Base-by-base conservation (phyloP, 768 basidiomycete genomes). In the Boletus insuetus region DNA sequence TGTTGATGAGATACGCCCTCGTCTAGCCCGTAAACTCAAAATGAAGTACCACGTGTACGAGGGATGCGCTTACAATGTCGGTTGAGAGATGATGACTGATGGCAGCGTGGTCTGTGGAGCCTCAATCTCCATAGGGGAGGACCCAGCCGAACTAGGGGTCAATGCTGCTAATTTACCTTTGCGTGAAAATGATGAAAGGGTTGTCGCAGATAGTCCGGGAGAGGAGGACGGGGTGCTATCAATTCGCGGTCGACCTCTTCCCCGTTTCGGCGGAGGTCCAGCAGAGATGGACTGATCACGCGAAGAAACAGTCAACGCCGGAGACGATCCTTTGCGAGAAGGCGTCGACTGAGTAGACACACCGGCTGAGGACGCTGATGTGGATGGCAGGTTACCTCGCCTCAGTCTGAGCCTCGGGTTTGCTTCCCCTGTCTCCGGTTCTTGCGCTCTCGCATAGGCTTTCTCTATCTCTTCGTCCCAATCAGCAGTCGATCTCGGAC, bases 391-490 rank as follows among this genome's bases (percentile, higher is more conserved):
- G 20, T 60, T 56, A 39, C 14, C 46, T 37, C 66, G 56, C 32
- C 67, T 63, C 22, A 56, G 40, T 39, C 67, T 53, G 40, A 69
- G 68, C 19, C 46, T 68, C 22, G 59, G 54, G 44, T 45, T 65
- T 46, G 38, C 29, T 41, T 65, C 69, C 9, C 69, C 65, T 2
- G 14, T 60, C 51, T 70, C 66, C 2, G 62, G 69, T 45, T 72
- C 69, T 37, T 70, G 62, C 29, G 60, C 19, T 38, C 48, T 58
- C 5, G 49, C 39, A 38, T 62, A 58, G 0, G 58, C 58, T 1
- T 12, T 38, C 7, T 70, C 69, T 47, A 72, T 56, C 35, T 70
- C 63, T 38, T 58, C 56, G 24, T 72, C 70, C 69, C 69, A 70
- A 6, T 53, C 37, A 17, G 41, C 52, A 7, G 69, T 51, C 17